These are phyloP conservation scores for Tephrocybe sp. DNA, from an alignment of 768 basidiomycete genomes.

Conservation along the genomic window DNA sequence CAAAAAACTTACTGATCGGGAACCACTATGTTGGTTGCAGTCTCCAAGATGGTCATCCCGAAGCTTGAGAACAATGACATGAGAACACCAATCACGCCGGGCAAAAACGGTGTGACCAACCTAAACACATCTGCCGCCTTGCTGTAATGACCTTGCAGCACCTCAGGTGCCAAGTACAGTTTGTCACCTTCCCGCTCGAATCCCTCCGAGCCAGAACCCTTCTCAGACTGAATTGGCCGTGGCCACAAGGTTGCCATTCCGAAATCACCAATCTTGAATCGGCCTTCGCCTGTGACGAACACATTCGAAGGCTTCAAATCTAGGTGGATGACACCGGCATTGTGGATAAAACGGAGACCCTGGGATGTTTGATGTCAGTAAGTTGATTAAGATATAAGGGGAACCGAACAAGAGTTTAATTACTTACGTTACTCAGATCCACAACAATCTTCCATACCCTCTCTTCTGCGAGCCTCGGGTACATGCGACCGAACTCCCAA, in stretches of 20 bases:
- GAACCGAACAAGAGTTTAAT: slow-evolving; percentile 27
- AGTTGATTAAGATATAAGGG: slow-evolving; percentile 18
- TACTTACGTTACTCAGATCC: slow-evolving; percentile 84
- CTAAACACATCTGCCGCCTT: slow-evolving; percentile 97
- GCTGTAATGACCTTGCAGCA: slow-evolving; percentile 88
- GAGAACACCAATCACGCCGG: slow-evolving; percentile 33
- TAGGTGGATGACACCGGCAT: slow-evolving; percentile 86
- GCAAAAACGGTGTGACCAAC: slow-evolving; percentile 50
- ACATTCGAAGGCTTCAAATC: slow-evolving; percentile 98
- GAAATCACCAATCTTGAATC: slow-evolving; percentile 97
- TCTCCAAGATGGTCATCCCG: slow-evolving; percentile 95
- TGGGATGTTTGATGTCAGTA: slow-evolving; percentile 31
- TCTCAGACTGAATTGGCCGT: slow-evolving; percentile 37
- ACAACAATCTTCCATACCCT: slow-evolving; percentile 95
- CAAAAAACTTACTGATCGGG: slow-evolving; percentile 83
- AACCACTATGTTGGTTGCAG: slow-evolving; percentile 93
- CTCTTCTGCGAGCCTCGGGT: slow-evolving; percentile 86
- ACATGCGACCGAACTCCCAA: slow-evolving; percentile 84
- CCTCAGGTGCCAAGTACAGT: slow-evolving; percentile 95
- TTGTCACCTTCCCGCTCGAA: slow-evolving; percentile 98
- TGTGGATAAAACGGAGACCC: slow-evolving; percentile 90
- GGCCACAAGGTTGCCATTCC: slow-evolving; percentile 98
- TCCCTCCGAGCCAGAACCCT: slow-evolving; percentile 29
- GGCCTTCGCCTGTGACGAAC: slow-evolving; percentile 82
- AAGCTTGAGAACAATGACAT: slow-evolving; percentile 64